Conservation (phyloP, 352 stramenopile species). For the Plasmopara muralis region DNA sequence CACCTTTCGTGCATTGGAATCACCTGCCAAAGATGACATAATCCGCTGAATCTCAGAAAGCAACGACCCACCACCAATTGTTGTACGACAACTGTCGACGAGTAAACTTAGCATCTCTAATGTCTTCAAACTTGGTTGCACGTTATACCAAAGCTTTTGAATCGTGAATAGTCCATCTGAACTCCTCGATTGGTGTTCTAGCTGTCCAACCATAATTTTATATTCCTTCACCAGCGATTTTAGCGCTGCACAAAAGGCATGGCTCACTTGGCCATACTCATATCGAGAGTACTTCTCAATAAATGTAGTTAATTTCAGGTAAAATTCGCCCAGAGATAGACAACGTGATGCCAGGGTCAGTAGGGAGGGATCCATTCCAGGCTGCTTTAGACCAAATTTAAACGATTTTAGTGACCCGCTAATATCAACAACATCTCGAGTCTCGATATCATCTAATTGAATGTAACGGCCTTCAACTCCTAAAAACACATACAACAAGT, state of each 20-base stretch:
- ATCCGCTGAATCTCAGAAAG: conserved; percentile 87
- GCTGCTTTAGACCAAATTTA: conserved; percentile 63
- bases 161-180: conserved; percentile 55
- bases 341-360: conserved; percentile 59
- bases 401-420: conserved; percentile 31
- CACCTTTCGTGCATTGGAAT: conserved; percentile 68
- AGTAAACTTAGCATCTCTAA: conserved; percentile 89
- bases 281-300: conserved; percentile 80
- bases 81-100: conserved; percentile 61
- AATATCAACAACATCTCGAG: conserved; percentile 17
- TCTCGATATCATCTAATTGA: conserved; percentile 52
- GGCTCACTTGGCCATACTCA: conserved; percentile 91
- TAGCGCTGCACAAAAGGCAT: conserved; percentile 90
- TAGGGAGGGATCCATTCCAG: conserved; percentile 79
- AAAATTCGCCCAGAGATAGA: conserved; percentile 69
- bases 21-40: conserved; percentile 70
- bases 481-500: conserved; percentile 75
- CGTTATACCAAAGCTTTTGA: conserved; percentile 90
- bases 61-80: conserved; percentile 84
- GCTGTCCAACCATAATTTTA: conserved; percentile 85
- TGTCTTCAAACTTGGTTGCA: conserved; percentile 87
- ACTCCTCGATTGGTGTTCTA: conserved; percentile 78
- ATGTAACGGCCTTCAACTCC: conserved; percentile 82
- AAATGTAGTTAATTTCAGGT: conserved; percentile 67
- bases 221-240: conserved; percentile 92